A percentile compares a stretch with the other conserved stretches of the same genome.
Evolutionary conservation across 1,139 yeast species (phyloP).

Genomic region (Suhomyces anneliseae): DNA sequence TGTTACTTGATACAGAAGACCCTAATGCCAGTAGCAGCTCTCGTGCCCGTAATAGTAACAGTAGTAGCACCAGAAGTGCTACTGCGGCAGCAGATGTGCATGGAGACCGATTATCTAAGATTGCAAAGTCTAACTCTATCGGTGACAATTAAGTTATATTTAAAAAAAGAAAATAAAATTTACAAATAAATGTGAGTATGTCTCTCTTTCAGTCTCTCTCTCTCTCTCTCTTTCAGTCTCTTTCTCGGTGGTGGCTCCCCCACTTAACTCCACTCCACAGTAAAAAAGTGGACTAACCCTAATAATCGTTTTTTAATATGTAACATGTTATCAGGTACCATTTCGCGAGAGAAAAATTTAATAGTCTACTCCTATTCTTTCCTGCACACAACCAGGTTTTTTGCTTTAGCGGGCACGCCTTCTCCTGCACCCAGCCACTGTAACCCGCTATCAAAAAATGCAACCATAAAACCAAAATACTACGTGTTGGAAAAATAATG

Average conservation of each 20-base stretch:
- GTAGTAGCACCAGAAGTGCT: neutral
- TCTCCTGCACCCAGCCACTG: neutral
- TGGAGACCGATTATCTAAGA: conserved; percentile 5
- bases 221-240: too few relatives aligned
- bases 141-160: too few relatives aligned
- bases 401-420: neutral
- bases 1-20: conserved; percentile 40
- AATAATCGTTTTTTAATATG: neutral
- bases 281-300: too few relatives aligned
- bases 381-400: neutral
- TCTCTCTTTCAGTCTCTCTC: too few relatives aligned
- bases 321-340: neutral
- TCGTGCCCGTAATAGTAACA: neutral
- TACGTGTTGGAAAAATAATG: neutral
- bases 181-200: too few relatives aligned
- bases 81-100: conserved; percentile 1
- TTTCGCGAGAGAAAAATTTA: neutral
- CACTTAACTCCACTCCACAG: too few relatives aligned
- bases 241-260: too few relatives aligned
- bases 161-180: too few relatives aligned
- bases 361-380: neutral
- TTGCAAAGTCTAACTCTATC: neutral
- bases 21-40: conserved; percentile 10
- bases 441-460: neutral
- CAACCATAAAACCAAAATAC: neutral